Evolutionary conservation across 768 basidiomycete species (phyloP).

Genomic region (Calocybe gangraenosa): DNA sequence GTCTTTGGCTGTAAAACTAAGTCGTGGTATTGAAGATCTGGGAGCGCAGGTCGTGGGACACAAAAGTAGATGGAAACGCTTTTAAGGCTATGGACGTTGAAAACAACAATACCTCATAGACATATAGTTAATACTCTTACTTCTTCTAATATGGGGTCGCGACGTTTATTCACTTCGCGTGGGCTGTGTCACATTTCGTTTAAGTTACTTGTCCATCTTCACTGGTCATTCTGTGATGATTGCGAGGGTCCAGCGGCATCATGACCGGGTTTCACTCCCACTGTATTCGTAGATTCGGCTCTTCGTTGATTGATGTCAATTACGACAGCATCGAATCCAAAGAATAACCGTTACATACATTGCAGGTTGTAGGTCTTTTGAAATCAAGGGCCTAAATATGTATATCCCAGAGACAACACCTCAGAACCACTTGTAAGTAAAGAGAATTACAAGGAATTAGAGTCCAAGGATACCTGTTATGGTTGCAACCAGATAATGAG

Average conservation of each 20-base stretch:
- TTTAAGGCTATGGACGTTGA: conserved; percentile 27
- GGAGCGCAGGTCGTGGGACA: conserved; percentile 45
- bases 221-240: conserved; percentile 1
- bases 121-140: background rate
- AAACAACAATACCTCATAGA: conserved; percentile 15
- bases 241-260: background rate
- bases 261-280: background rate
- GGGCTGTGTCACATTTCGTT: background rate
- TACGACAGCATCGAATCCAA: background rate
- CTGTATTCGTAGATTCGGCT: conserved; percentile 1
- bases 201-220: background rate
- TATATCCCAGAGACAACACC: conserved; percentile 63
- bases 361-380: conserved; percentile 14
- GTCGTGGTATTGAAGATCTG: conserved; percentile 43
- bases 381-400: conserved; percentile 54
- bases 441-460: background rate
- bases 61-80: conserved; percentile 20
- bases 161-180: conserved; percentile 1
- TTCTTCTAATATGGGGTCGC: background rate
- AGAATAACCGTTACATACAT: conserved; percentile 10
- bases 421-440: conserved; percentile 19
- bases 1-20: conserved; percentile 11
- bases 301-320: conserved; percentile 9
- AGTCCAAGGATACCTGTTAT: conserved; percentile 40
- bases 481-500: conserved; percentile 53